Conservation (phyloP, 2,329 filamentous ascomycete genomes). For the Neofusicoccum sp. region DNA sequence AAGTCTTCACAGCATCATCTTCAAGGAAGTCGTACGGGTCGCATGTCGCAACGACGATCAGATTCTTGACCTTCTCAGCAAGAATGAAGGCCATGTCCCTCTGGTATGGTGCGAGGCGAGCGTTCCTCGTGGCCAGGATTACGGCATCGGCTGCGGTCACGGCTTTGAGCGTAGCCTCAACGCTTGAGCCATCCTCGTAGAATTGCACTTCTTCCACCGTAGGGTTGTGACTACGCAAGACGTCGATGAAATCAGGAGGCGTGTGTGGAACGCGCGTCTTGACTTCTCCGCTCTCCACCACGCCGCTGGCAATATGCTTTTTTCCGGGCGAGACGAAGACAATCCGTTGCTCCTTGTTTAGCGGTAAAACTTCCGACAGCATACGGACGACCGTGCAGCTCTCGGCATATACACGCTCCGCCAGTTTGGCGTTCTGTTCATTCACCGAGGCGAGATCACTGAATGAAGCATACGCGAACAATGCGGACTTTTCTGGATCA, state of each 20-base stretch:
- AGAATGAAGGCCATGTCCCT: not conserved
- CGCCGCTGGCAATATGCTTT: not conserved
- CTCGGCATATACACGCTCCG: not conserved
- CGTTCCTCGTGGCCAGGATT: constrained; percentile 8
- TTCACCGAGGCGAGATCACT: not conserved
- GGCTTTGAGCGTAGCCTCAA: not conserved
- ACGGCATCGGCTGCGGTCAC: not conserved
- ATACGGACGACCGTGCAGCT: not conserved
- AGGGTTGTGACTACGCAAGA: not conserved
- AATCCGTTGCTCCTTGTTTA: not conserved
- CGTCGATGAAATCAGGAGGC: not conserved
- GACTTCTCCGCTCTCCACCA: not conserved
- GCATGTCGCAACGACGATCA: constrained; percentile 10
- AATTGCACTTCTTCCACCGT: not conserved
- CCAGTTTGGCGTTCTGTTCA: not conserved
- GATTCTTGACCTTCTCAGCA: not conserved
- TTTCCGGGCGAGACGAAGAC: not conserved
- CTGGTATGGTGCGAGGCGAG: not conserved
- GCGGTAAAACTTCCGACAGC: not conserved
- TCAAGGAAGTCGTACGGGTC: constrained; percentile 17
- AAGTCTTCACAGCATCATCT: not conserved
- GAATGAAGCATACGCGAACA: not conserved
- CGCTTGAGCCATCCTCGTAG: not conserved
- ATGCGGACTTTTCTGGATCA: not conserved
- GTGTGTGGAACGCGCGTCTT: not conserved